Evolutionary conservation across 2,329 filamentous ascomycete genomes (phyloP).

Genomic region (Cytospora schulzeri): DNA sequence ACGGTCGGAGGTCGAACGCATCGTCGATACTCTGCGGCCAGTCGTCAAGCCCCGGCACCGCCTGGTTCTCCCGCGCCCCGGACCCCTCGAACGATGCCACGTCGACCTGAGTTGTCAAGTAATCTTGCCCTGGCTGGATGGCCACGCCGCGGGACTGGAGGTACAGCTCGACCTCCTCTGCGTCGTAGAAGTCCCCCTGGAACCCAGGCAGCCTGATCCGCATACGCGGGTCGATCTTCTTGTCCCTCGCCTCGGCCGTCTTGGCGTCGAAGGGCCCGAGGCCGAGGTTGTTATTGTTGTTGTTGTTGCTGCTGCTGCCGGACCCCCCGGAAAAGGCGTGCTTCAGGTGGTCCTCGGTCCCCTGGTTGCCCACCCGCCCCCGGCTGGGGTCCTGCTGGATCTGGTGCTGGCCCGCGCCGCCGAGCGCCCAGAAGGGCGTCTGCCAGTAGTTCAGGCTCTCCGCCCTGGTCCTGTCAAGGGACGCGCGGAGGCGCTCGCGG

Average conservation of each 20-base stretch:
- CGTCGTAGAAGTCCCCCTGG: conserved; percentile 75
- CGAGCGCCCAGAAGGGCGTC: conserved; percentile 25
- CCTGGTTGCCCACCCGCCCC: conserved; percentile 42
- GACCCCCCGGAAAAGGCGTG: conserved; percentile 34
- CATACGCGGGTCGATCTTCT: conserved; percentile 49
- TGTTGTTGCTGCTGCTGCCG: too few relatives aligned
- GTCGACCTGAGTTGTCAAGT: conserved; percentile 60
- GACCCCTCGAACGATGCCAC: conserved; percentile 41
- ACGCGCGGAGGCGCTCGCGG: conserved; percentile 12
- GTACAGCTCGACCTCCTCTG: conserved; percentile 76
- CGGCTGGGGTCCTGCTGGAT: neutral
- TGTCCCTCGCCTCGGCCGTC: conserved; percentile 45
- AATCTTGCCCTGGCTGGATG: conserved; percentile 63
- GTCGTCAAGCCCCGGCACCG: neutral
- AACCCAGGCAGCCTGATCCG: conserved; percentile 61
- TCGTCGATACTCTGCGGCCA: conserved; percentile 12
- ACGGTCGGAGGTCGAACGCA: neutral
- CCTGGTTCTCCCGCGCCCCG: neutral
- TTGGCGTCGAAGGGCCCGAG: conserved; percentile 52
- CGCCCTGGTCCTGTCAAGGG: conserved; percentile 7
- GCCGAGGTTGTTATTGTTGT: conserved; percentile 44
- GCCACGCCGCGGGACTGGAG: conserved; percentile 63
- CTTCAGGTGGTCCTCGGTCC: conserved; percentile 34
- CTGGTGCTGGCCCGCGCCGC: conserved; percentile 24
- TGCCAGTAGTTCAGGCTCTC: conserved; percentile 26